Evolutionary conservation across 129 eudicot genomes (phyloP), one percentile per base, ranked within the genome.

Genomic region (Saussurea involucrata): DNA sequence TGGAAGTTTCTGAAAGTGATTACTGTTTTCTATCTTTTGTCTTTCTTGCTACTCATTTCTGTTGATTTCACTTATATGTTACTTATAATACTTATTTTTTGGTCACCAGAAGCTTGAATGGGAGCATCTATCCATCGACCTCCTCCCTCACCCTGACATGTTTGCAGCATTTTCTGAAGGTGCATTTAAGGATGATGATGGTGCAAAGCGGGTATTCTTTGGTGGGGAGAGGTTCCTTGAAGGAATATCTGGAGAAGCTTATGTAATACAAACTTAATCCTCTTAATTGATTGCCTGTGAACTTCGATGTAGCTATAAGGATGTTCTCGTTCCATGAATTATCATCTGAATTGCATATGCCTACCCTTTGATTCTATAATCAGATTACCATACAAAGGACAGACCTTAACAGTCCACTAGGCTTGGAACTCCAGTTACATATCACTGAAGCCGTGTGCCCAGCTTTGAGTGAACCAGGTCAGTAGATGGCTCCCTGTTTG

Each of bases 111-210:
- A 95, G 83, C 99, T 95, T 90, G 92, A 92, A 83, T 95, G 99
- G 99, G 96, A 90, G 81, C 83, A 83, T 80, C 79, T 95, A 72
- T 95, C 99, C 57, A 85, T 95, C 78, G 99, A 95, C 85, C 94
- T 95, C 80, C 90, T 92, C 71, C 99, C 99, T 70, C 99, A 95
- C 82, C 99, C 99, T 36, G 99, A 95, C 86, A 95, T 92, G 99
- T 95, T 95, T 81, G 34, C 87, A 73, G 94, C 87, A 71, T 66
- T 74, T 76, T 82, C 92, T 78, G 83, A 85, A 78, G 97, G 86
- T 72, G 91, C 90, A 68, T 85, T 88, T 78, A 95, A 88, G 87
- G 99, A 95, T 33, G 92, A 88, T 33, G 97, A 95, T 92, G 99
- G 99, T 68, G 99, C 92, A 74, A 95, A 92, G 73, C 84, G 99